Percentiles rank a stretch among this genome's conserved stretches.
Evolutionary conservation across 495 filamentous ascomycete genomes (phyloP).

Genomic region (Chaetomium cochliodes): DNA sequence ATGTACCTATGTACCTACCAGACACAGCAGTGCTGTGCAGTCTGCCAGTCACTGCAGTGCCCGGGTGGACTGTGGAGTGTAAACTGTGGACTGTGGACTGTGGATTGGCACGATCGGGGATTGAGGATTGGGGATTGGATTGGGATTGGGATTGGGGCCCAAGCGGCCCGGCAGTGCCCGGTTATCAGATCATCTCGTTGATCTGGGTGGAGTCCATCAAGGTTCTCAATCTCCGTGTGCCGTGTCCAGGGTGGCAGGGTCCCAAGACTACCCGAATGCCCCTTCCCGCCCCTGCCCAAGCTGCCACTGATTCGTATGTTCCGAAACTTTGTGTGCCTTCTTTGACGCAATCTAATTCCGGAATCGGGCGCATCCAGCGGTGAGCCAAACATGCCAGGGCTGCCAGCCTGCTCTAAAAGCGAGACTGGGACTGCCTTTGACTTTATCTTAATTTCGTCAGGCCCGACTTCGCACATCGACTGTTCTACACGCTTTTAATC

Average conservation of each 20-base stretch:
- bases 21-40: too few relatives aligned
- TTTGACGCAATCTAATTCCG: slow-evolving; percentile 11
- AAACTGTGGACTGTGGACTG: too few relatives aligned
- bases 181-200: slow-evolving; percentile 25
- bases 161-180: slow-evolving; percentile 3
- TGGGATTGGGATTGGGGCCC: background rate
- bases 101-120: too few relatives aligned
- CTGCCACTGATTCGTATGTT: background rate
- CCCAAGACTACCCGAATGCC: background rate
- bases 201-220: slow-evolving; percentile 25
- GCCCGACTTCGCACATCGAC: too few relatives aligned
- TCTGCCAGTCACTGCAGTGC: too few relatives aligned
- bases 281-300: background rate
- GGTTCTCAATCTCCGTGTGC: slow-evolving; percentile 22
- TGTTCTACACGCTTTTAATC: too few relatives aligned
- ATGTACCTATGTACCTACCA: too few relatives aligned
- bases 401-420: background rate
- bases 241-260: too few relatives aligned
- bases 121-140: too few relatives aligned
- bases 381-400: background rate
- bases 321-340: background rate
- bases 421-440: background rate
- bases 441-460: too few relatives aligned
- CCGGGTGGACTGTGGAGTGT: too few relatives aligned
- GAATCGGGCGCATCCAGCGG: background rate